A percentile compares a stretch with the other conserved stretches of the same genome.
phyloP scores from a whole-genome alignment of 116 monocot genomes.

The Thalassia testudinum region DNA sequence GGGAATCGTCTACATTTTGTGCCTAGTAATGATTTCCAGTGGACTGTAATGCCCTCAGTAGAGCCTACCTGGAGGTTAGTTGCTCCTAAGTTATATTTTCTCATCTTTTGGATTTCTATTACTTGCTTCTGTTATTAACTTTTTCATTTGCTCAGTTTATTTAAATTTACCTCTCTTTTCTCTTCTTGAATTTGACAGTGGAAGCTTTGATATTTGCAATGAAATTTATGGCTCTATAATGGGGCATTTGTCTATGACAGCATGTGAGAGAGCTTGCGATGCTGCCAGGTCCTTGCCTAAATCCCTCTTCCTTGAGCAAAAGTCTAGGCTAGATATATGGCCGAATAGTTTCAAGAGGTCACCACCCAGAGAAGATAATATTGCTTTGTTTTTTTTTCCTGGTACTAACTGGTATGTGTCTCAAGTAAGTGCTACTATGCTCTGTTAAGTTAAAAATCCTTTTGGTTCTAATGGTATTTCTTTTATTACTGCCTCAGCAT shows the following conservation, averaged over 20 bases:
- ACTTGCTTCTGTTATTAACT: too few species aligned
- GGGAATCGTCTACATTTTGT: too few species aligned
- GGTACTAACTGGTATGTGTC: not conserved
- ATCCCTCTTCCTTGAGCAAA: constrained; percentile 2
- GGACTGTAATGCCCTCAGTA: too few species aligned
- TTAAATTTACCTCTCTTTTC: too few species aligned
- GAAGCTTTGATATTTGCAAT: constrained; percentile 6
- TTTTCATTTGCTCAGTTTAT: too few species aligned
- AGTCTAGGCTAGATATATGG: constrained; percentile 1
- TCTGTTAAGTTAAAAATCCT: not conserved
- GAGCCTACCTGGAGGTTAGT: too few species aligned
- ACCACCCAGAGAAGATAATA: constrained; percentile 13
- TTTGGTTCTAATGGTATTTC: too few species aligned
- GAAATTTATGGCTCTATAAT: not conserved
- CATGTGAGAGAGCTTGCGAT: constrained; percentile 2
- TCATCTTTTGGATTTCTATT: too few species aligned
- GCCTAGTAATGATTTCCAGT: too few species aligned
- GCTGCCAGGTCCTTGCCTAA: constrained; percentile 2
- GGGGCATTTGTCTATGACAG: constrained; percentile 15
- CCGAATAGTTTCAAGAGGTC: constrained; percentile 12
- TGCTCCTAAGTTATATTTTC: too few species aligned
- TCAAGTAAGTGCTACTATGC: not conserved
- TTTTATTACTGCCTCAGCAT: not conserved
- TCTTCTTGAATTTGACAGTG: constrained; percentile 5
- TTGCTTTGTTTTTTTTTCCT: constrained; percentile 17